Conservation (phyloP, 2,329 filamentous ascomycete species). For the Nigrospora oryzae region DNA sequence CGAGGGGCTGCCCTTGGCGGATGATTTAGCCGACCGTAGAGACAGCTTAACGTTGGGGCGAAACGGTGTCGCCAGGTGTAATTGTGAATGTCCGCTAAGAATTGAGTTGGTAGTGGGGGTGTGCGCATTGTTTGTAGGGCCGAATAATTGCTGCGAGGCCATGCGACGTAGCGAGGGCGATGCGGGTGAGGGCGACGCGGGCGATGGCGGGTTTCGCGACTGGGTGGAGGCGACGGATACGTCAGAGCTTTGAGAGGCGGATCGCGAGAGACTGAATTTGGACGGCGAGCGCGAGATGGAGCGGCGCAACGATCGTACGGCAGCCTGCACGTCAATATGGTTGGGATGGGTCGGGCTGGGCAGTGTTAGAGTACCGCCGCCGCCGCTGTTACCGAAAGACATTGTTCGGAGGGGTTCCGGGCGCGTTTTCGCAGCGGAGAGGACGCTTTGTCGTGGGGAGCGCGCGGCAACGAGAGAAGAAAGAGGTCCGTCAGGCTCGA, state of each 20-base stretch:
- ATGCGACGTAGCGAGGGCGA: constrained; percentile 31
- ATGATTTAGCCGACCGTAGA: constrained; percentile 52
- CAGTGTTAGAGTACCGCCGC: constrained; percentile 70
- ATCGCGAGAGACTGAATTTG: constrained; percentile 61
- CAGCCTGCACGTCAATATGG: constrained; percentile 68
- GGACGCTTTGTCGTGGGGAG: background rate
- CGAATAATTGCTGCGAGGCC: constrained; percentile 39
- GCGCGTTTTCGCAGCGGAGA: background rate
- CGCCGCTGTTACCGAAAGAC: constrained; percentile 51
- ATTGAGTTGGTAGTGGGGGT: constrained; percentile 13
- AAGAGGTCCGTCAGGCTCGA: background rate
- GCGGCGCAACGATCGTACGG: constrained; percentile 74
- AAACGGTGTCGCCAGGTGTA: constrained; percentile 55
- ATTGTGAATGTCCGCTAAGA: constrained; percentile 18
- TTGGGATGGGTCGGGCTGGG: constrained; percentile 79
- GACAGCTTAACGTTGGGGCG: constrained; percentile 60
- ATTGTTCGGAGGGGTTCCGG: constrained; percentile 24
- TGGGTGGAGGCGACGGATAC: constrained; percentile 33
- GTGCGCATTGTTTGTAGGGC: constrained; percentile 30
- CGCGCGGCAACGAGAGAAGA: background rate
- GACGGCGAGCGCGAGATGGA: constrained; percentile 92
- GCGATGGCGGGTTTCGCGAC: constrained; percentile 32
- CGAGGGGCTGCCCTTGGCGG: constrained; percentile 34
- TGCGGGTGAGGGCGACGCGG: constrained; percentile 1
- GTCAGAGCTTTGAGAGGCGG: constrained; percentile 36